A percentile compares a stretch with the other conserved stretches of the same genome.
These are phyloP conservation scores for Skeletonema costatum DNA, from an alignment of 108 stramenopile genomes.

Conservation along the genomic window DNA sequence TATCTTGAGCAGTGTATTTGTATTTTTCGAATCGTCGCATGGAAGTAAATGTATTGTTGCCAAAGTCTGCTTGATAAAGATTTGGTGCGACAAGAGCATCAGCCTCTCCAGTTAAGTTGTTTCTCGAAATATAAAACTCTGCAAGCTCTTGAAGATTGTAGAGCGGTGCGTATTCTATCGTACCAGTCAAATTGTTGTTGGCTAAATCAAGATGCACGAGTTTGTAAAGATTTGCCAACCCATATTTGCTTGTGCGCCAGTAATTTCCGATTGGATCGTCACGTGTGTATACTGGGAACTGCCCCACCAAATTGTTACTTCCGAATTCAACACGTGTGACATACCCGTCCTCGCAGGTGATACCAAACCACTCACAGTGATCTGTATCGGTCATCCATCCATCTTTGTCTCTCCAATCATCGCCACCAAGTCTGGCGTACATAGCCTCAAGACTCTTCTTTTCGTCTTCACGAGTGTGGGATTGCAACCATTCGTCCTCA, in stretches of 20 bases:
- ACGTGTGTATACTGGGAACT: not conserved
- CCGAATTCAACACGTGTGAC: not conserved
- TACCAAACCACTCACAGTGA: not conserved
- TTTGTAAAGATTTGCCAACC: not conserved
- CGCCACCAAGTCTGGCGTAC: slow-evolving; percentile 46
- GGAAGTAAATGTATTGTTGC: slow-evolving; percentile 44
- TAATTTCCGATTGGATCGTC: too few relatives aligned
- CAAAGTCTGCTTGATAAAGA: slow-evolving; percentile 48
- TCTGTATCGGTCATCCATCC: not conserved
- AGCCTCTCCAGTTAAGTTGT: slow-evolving; percentile 21
- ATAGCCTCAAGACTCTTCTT: slow-evolving; percentile 43
- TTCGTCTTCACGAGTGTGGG: slow-evolving; percentile 4
- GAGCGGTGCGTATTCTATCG: slow-evolving; percentile 38
- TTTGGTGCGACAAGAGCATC: slow-evolving; percentile 62
- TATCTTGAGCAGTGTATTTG: slow-evolving; percentile 10
- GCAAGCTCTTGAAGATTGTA: slow-evolving; percentile 44
- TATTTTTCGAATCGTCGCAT: slow-evolving; percentile 59
- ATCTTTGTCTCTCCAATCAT: slow-evolving; percentile 13
- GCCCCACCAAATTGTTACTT: not conserved
- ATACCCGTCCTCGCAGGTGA: not conserved
- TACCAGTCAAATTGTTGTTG: slow-evolving; percentile 7
- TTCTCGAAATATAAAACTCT: slow-evolving; percentile 13
- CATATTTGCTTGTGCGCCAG: too few relatives aligned
- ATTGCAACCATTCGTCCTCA: slow-evolving; percentile 17
- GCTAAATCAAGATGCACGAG: slow-evolving; percentile 17